Conservation (phyloP, 345 rosid genomes). For the Moricandia moricandioides region DNA sequence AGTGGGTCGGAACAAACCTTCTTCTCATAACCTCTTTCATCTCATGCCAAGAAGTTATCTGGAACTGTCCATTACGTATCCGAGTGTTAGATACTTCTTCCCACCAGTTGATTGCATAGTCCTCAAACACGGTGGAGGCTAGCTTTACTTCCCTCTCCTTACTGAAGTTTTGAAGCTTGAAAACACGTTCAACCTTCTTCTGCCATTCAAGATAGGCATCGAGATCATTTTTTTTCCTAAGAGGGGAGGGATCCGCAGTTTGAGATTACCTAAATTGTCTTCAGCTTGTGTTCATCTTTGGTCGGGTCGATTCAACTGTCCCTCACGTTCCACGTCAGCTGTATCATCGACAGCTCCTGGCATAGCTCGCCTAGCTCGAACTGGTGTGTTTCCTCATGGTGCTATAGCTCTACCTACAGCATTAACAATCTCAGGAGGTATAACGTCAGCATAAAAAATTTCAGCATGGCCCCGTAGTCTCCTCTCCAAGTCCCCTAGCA, state of each 20-base stretch:
- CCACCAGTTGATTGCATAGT: background rate
- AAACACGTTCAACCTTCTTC: background rate
- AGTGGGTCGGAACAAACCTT: no score
- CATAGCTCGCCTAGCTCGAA: no score
- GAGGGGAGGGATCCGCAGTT: background rate
- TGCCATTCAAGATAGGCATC: background rate
- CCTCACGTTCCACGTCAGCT: no score
- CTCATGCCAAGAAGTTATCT: no score
- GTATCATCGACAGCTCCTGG: no score
- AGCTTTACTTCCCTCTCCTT: background rate
- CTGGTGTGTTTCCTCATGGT: no score
- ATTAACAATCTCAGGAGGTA: no score
- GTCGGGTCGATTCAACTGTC: background rate
- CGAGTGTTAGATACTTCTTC: background rate
- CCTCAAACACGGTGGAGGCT: background rate
- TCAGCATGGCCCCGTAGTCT: no score
- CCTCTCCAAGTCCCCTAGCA: background rate
- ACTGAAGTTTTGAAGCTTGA: background rate
- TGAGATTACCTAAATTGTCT: background rate
- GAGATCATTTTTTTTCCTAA: background rate
- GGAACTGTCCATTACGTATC: no score
- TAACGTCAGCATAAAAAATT: no score
- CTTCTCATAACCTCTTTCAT: no score
- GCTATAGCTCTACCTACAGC: no score
- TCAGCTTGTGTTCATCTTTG: background rate